Evolutionary conservation across 169 alveolate genomes (phyloP).

Genomic region (Plasmodium chabaudi): DNA sequence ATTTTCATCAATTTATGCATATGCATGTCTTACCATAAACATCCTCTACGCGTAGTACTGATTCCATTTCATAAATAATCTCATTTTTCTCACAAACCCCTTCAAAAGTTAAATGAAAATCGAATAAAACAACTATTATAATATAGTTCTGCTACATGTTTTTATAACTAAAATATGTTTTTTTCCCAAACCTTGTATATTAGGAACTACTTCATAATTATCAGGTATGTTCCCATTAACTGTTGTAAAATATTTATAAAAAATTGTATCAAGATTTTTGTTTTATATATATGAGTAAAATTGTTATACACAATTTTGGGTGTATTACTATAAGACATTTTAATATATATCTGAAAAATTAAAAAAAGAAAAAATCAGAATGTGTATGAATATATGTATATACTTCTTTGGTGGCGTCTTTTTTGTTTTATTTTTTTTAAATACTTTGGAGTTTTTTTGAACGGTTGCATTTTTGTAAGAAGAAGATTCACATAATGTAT

Average conservation of each 20-base stretch:
- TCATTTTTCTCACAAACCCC: slow-evolving; percentile 75
- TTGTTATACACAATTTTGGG: too few relatives aligned
- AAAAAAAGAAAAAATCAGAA: slow-evolving; percentile 11
- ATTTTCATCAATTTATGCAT: neutral
- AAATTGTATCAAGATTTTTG: neutral
- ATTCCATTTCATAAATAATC: slow-evolving; percentile 47
- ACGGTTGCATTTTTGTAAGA: slow-evolving; percentile 54
- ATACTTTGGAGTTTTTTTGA: slow-evolving; percentile 52
- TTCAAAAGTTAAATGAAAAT: slow-evolving; percentile 17
- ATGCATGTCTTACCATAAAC: slow-evolving; percentile 45
- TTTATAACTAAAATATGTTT: slow-evolving; percentile 15
- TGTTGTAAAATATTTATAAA: slow-evolving; percentile 11
- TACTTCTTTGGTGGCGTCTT: neutral
- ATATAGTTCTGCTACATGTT: neutral
- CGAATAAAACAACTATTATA: slow-evolving; percentile 1
- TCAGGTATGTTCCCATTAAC: slow-evolving; percentile 56
- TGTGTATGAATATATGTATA: neutral
- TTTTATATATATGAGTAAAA: too few relatives aligned
- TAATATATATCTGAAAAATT: slow-evolving; percentile 62
- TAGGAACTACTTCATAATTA: slow-evolving; percentile 67
- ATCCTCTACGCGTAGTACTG: slow-evolving; percentile 53
- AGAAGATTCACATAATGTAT: slow-evolving; percentile 69
- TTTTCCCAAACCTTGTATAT: slow-evolving; percentile 56
- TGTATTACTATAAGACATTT: slow-evolving; percentile 69
- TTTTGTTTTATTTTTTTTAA: neutral